Percentiles rank a stretch among this genome's conserved stretches.
These are phyloP conservation scores for Verticillium zaregamsianum DNA, from an alignment of 2,329 filamentous ascomycete genomes.

Conservation along the genomic window DNA sequence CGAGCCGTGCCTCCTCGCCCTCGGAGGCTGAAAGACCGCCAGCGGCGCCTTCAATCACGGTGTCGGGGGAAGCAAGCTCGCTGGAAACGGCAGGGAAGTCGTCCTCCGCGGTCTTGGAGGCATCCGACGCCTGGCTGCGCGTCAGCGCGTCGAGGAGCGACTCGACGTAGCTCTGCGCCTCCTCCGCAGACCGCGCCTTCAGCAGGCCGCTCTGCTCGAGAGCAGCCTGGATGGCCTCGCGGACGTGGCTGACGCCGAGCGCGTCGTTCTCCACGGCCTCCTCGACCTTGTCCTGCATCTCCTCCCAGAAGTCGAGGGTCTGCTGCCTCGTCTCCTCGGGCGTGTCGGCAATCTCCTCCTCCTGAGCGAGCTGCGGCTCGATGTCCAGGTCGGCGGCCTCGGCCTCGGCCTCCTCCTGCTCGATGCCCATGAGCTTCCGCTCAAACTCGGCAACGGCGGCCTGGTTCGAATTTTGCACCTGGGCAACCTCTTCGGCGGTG, in stretches of 20 bases:
- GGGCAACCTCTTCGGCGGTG: conserved; percentile 63
- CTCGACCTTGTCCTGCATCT: conserved; percentile 51
- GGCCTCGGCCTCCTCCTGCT: conserved; percentile 21
- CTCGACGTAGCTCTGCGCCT: conserved; percentile 45
- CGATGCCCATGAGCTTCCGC: conserved; percentile 51
- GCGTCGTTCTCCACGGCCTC: conserved; percentile 55
- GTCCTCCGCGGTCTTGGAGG: background rate
- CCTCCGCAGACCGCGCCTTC: conserved; percentile 36
- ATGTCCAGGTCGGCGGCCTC: conserved; percentile 13
- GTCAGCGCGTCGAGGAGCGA: conserved; percentile 46
- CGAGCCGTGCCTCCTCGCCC: background rate
- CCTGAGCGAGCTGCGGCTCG: conserved; percentile 2
- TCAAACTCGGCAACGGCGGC: conserved; percentile 67
- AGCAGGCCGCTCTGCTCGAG: conserved; percentile 51
- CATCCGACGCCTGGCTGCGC: conserved; percentile 13
- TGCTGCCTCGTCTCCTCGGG: conserved; percentile 12
- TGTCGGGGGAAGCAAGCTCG: background rate
- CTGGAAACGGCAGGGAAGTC: background rate
- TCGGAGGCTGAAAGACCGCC: background rate
- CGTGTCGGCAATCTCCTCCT: conserved; percentile 11
- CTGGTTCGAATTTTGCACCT: conserved; percentile 66
- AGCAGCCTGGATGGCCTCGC: conserved; percentile 51
- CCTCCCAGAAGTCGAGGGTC: conserved; percentile 44
- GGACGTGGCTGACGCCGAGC: conserved; percentile 44
- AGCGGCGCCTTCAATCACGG: background rate